Base-by-base conservation (phyloP, 2,329 filamentous ascomycete genomes). In the Aspergillus pseudotamarii region DNA sequence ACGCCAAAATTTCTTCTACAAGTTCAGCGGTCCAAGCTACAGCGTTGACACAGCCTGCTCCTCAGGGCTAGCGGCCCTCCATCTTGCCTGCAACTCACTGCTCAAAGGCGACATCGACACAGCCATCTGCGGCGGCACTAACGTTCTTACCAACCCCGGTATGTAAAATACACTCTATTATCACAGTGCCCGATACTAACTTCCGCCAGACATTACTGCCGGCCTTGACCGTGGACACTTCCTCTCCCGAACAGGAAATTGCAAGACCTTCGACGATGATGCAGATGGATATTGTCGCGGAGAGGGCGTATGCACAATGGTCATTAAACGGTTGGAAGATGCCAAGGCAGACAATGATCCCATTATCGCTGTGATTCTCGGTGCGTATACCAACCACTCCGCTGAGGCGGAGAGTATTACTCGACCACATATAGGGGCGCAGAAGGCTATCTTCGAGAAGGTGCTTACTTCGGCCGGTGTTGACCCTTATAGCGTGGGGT, bases 221-320 rank as follows among this genome's bases (percentile, higher is more conserved):
- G 91, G 90, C 68, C 81, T 94, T 9, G 90, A 88, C 72, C 88
- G 90, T 68, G 91, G 90, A 14, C 89, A 92, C 71, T 94, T 94
- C 79, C 80, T 94, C 68, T 92, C 90, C 11, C 56, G 53, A 12
- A 91, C 86, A 58, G 90, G 91, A 9, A 86, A 88, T 66, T 94
- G 91, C 78, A 91, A 92, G 72, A 92, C 91, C 0, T 95, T 92
- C 73, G 91, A 94, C 75, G 89, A 92, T 66, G 87, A 85, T 43
- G 92, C 92, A 3, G 91, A 94, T 77, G 92, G 92, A 1, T 94
- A 95, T 78, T 94, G 91, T 79, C 88, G 92, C 73, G 91, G 88
- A 59, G 92, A 95, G 69, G 89, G 87, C 21, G 90, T 90, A 64
- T 91, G 88, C 1, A 89, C 89, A 0, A 84, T 95, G 56, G 84